Percentiles rank a stretch among this genome's conserved stretches.
These are phyloP conservation scores for Psilocybe sp. DNA, from an alignment of 768 basidiomycete species.

Conservation along the genomic window DNA sequence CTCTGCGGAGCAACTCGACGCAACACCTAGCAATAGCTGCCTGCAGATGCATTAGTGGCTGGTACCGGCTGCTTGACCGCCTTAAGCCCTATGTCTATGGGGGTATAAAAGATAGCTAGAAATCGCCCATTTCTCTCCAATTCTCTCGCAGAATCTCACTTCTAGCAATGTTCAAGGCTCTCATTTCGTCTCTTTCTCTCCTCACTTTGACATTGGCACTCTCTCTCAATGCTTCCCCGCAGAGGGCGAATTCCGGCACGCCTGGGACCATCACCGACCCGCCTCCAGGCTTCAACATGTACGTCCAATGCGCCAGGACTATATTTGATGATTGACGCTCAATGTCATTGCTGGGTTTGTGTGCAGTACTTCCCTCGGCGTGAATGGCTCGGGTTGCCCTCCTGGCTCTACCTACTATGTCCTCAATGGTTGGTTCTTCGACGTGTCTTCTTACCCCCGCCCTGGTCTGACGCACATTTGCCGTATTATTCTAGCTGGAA, in stretches of 20 bases:
- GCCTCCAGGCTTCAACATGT: constrained; percentile 23
- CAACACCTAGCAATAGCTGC: no score
- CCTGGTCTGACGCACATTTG: neutral
- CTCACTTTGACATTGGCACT: constrained; percentile 3
- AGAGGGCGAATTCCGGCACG: constrained; percentile 1
- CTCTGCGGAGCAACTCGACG: no score
- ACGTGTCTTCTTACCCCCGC: neutral
- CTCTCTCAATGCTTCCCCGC: constrained; percentile 9
- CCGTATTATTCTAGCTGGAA: constrained; percentile 9
- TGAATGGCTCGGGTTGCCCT: constrained; percentile 21
- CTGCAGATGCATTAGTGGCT: no score
- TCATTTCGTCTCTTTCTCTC: constrained; percentile 3
- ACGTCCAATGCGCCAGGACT: neutral
- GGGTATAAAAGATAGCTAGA: no score
- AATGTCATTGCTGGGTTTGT: neutral
- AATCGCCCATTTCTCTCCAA: no score
- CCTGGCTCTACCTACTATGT: constrained; percentile 18
- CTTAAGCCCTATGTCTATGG: no score
- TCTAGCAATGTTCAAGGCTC: constrained; percentile 8
- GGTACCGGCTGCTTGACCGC: no score
- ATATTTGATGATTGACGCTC: no score
- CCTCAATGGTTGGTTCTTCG: constrained; percentile 11
- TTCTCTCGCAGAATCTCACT: neutral
- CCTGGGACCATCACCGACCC: constrained; percentile 15
- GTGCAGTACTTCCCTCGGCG: constrained; percentile 18